These are phyloP conservation scores for Lodderomyces beijingensis DNA, from an alignment of 1,139 yeast genomes.

Conservation along the genomic window DNA sequence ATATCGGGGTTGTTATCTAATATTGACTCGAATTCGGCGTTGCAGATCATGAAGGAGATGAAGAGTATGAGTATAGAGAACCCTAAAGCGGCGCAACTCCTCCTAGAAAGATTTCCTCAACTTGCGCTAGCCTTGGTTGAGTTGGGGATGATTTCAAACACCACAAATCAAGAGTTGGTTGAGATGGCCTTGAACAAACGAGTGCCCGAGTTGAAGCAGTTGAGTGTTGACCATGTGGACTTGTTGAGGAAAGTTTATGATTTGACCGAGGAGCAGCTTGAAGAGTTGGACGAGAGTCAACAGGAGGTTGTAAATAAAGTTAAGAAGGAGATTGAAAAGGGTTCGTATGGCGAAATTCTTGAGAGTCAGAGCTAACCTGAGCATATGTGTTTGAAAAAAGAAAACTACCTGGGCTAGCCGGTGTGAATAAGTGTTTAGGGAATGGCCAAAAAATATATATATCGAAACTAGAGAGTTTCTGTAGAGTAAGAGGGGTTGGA, in stretches of 20 bases:
- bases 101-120: constrained; percentile 72
- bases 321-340: constrained; percentile 39
- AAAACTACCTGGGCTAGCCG: too few species aligned
- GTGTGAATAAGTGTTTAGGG: too few species aligned
- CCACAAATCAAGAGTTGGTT: constrained; percentile 54
- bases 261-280: constrained; percentile 62
- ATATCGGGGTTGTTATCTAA: constrained; percentile 56
- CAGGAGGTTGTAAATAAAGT: constrained; percentile 32
- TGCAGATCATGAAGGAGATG: constrained; percentile 56
- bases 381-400: not conserved
- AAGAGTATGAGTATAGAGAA: constrained; percentile 59
- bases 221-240: constrained; percentile 46
- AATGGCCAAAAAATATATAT: too few species aligned
- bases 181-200: constrained; percentile 36
- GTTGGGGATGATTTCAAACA: constrained; percentile 56
- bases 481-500: too few species aligned
- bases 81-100: constrained; percentile 58
- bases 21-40: constrained; percentile 54
- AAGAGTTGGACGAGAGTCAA: constrained; percentile 58
- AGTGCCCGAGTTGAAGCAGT: constrained; percentile 36
- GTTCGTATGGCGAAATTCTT: constrained; percentile 39
- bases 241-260: constrained; percentile 53
- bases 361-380: not conserved
- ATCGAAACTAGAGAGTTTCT: too few species aligned
- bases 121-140: constrained; percentile 80